Evolutionary conservation across 805 yeast genomes (phyloP), one percentile per base, ranked within the genome.

Genomic region (Starmerella potacharoeniae): DNA sequence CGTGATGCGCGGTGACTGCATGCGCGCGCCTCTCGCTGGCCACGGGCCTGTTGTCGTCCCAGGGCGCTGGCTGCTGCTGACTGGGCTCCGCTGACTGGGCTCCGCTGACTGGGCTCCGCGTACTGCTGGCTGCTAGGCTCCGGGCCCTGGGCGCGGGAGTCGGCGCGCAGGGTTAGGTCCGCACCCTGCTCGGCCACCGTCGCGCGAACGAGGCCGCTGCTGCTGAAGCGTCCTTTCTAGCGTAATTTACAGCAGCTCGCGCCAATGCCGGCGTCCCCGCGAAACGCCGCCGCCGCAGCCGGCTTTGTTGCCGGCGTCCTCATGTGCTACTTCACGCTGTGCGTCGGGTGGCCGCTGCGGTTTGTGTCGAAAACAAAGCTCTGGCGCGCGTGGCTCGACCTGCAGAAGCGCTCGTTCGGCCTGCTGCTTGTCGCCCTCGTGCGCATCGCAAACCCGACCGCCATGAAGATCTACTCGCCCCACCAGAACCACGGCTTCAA

Each of bases 301-400:
- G 58, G 62, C 40, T 58, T 58, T 31, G 8, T 60, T 2, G 28
- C 41, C 5, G 17, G 56, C 17, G 16, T 54, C 13, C 13, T 62
- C 34, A 10, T 49, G 16, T 39, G 49, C 29, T 60, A 51, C 31
- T 7, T 55, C 34, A 46, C 61, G 14, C 37, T 55, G 17, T 17
- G 51, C 13, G 41, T 54, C 9, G 65, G 65, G 6, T 51, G 34
- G 35, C 65, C 64, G 16, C 54, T 62, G 14, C 30, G 47, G 41
- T 16, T 56, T 4, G 8, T 60, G 36, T 13, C 55, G n/a, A 48
- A 52, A 10, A 17, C 33, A 7, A 44, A 31, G 48, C 11, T 59
- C 8, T 56, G 60, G 49, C 52, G 59, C 11, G 62, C 62, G 1
- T 63, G 64, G 64, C 41, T 52, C 34, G 61, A 59, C 29, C 43